Evolutionary conservation across 331 rosid species (phyloP), one percentile per base, ranked within the genome.

Genomic region (Spiraea crenata): DNA sequence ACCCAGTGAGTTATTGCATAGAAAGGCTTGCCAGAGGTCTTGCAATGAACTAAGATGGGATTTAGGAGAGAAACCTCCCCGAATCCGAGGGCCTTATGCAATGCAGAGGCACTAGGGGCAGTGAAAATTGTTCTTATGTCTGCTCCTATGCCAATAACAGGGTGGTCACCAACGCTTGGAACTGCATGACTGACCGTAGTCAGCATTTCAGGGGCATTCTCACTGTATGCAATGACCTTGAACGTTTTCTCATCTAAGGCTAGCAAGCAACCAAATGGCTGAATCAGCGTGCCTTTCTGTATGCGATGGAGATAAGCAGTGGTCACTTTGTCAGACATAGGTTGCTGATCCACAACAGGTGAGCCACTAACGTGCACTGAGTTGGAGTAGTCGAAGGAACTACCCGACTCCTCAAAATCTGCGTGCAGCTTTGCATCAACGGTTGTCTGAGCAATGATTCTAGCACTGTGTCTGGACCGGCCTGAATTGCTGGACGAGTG

Each of bases 21-120:
- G 75, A 89, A 93, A 41, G 99, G 99, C 82, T 89, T 93, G 66
- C 99, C 99, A 60, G 99, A 93, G 65, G 96, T 90, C 81, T 90
- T 93, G 88, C 97, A 93, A 77, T 93, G 99, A 58, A 93, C 99
- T 62, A 93, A 84, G 72, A 93, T 89, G 68, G 99, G 99, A 74
- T 93, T 93, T 63, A 93, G 83, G 75, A 93, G 97, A 3, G 97
- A 81, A 77, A 93, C 97, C 73, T 93, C 99, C 12, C 88, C 93
- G 59, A 89, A 93, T 61, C 97, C 97, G 3, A 90, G 82, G 48
- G 97, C 99, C 85, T 93, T 93, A 48, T 87, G 92, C 84, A 93
- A 77, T 2, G 97, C 95, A 38, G 99, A 84, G 79, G 96, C 97
- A 79, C 97, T 91, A 10, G 96, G 97, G 14, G 89, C 87, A 9